A percentile compares a stretch with the other conserved stretches of the same genome.
Conservation (phyloP, 2,329 filamentous ascomycete species). For the Bipolaris oryzae region DNA sequence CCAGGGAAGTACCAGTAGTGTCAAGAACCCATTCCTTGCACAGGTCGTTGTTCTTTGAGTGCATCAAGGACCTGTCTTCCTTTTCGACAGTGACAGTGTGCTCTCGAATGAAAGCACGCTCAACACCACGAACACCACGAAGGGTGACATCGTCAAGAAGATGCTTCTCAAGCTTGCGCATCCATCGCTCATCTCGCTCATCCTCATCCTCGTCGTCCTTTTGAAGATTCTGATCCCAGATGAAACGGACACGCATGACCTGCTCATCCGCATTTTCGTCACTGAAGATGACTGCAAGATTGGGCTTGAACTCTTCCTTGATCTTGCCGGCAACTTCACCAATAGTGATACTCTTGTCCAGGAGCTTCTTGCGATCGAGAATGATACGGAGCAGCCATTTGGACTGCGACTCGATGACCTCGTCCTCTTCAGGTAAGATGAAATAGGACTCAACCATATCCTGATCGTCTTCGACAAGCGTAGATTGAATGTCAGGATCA, state of each 20-base stretch:
- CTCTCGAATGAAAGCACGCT: slow-evolving; percentile 86
- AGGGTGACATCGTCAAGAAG: slow-evolving; percentile 89
- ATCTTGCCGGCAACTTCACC: slow-evolving; percentile 89
- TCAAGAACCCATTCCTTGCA: slow-evolving; percentile 97
- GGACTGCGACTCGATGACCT: slow-evolving; percentile 70
- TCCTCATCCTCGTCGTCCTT: slow-evolving; percentile 79
- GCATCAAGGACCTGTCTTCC: slow-evolving; percentile 74
- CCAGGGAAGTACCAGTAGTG: slow-evolving; percentile 87
- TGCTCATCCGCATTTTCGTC: slow-evolving; percentile 97
- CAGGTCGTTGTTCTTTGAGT: slow-evolving; percentile 72
- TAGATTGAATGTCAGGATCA: slow-evolving; percentile 85
- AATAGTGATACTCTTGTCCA: slow-evolving; percentile 91
- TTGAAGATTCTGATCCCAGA: slow-evolving; percentile 62
- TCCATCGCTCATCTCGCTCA: slow-evolving; percentile 74
- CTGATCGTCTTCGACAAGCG: slow-evolving; percentile 82
- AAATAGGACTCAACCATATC: slow-evolving; percentile 98
- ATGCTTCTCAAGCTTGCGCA: slow-evolving; percentile 86
- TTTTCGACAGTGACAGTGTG: slow-evolving; percentile 59
- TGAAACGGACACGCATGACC: slow-evolving; percentile 88
- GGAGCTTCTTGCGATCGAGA: slow-evolving; percentile 88
- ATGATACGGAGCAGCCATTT: slow-evolving; percentile 95
- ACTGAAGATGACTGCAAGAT: slow-evolving; percentile 89
- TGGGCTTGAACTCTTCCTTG: slow-evolving; percentile 79
- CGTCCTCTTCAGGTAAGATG: slow-evolving; percentile 81
- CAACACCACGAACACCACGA: slow-evolving; percentile 86